Conservation (phyloP, 164 flowering plant species). For the Vitis cinerea region DNA sequence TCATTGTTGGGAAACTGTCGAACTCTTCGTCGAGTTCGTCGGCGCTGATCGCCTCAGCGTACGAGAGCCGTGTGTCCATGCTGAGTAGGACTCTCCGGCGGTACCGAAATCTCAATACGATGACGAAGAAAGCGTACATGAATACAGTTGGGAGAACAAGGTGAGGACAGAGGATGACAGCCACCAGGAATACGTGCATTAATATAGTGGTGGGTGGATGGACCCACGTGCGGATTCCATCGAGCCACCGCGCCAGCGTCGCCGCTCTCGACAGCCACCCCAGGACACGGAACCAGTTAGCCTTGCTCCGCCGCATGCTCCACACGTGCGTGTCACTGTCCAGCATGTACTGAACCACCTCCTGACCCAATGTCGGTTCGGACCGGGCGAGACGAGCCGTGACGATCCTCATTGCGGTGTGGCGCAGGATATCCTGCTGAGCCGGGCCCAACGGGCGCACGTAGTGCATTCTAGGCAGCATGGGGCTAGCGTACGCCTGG, state of each 20-base stretch:
- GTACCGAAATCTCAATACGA: conserved; percentile 46
- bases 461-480: conserved; percentile 94
- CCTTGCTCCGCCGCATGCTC: conserved; percentile 96
- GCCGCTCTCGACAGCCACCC: conserved; percentile 58
- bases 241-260: conserved; percentile 62
- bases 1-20: conserved; percentile 67
- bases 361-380: conserved; percentile 86
- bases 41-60: conserved; percentile 54
- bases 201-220: conserved; percentile 76
- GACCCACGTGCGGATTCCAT: conserved; percentile 72
- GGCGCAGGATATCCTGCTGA: conserved; percentile 77
- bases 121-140: conserved; percentile 73
- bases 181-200: conserved; percentile 61
- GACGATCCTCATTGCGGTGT: conserved; percentile 75
- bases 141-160: conserved; percentile 70
- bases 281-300: conserved; percentile 79
- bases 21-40: conserved; percentile 97
- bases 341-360: conserved; percentile 83
- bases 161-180: conserved; percentile 63
- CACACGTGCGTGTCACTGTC: conserved; percentile 78
- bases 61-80: conserved; percentile 69
- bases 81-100: conserved; percentile 39
- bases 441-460: conserved; percentile 67
- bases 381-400: conserved; percentile 73
- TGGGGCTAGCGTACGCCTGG: conserved; percentile 68